Evolutionary conservation across 805 yeast genomes (phyloP), one percentile per base, ranked within the genome.

Genomic region (Candida piceae): DNA sequence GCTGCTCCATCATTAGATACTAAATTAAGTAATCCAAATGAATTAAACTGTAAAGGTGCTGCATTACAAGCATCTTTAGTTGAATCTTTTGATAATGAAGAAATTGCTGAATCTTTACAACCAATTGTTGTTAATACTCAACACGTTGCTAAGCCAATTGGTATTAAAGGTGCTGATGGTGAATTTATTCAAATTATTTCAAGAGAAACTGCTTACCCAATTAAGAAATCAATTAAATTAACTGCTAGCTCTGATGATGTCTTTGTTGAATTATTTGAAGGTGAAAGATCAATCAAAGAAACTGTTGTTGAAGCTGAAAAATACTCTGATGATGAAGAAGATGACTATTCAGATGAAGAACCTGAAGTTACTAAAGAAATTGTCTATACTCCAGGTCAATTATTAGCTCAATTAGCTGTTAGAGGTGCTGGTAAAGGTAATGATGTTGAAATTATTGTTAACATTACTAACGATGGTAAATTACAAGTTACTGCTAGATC

Each of bases 21-120:
- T 44, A 87, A 86, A 65, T 84, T 93, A 39, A 59, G 80, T 44
- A 77, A 85, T 66, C 97, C 98, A 42, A 80, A 85, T 57, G 97
- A 93, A 69, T 72, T 88, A 55, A 70, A 83, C 47, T 80, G 95
- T 47, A 81, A 94, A 57, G 98, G 98, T 66, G 94, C 96, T 41
- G 96, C 97, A 45, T 74, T 90, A 60, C 97, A 93, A 73, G 98
- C 96, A 35, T 78, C 95, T 26, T 70, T 90, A 53, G 69, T 83
- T 45, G 90, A 83, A 54, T 69, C 78, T 40, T 94, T 86, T 53
- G 93, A 82, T 55, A 87, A 76, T 36, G 95, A 84, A 45, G 93
- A 87, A 64, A 69, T 81, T 52, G 67, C 72, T 32, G 95, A 87
- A 66, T 80, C 93, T 40, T 68, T 80, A 51, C 84, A 84, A 63